These are phyloP conservation scores for Populus pruinosa DNA, from an alignment of 345 rosid species.

Conservation along the genomic window DNA sequence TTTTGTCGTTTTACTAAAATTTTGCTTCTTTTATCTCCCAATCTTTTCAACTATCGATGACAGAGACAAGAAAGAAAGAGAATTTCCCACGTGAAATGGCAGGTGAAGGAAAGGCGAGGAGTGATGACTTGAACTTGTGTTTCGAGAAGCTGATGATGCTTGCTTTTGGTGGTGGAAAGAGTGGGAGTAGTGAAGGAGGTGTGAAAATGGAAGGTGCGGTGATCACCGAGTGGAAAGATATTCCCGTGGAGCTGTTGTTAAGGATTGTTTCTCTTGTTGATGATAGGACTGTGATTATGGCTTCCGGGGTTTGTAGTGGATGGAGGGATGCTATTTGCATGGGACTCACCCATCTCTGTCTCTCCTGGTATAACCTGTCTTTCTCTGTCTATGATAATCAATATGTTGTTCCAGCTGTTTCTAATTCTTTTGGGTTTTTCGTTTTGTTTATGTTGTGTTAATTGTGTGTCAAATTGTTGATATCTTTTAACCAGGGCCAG, in stretches of 20 bases:
- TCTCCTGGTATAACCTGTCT: conserved; percentile 58
- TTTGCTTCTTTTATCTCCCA: background rate
- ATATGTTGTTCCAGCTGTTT: background rate
- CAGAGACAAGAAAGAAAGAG: conserved; percentile 31
- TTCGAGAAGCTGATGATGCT: conserved; percentile 61
- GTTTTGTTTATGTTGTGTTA: background rate
- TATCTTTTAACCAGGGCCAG: background rate
- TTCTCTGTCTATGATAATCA: background rate
- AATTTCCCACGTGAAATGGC: conserved; percentile 22
- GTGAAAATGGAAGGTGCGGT: conserved; percentile 43
- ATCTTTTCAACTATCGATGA: conserved; percentile 15
- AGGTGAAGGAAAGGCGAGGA: conserved; percentile 29
- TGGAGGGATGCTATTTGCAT: conserved; percentile 87
- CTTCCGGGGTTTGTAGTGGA: conserved; percentile 84
- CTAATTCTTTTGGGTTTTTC: background rate
- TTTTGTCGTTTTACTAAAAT: background rate
- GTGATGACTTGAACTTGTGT: conserved; percentile 54
- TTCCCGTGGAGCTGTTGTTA: conserved; percentile 76
- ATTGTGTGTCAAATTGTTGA: background rate
- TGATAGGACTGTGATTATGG: conserved; percentile 69
- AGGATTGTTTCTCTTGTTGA: conserved; percentile 68
- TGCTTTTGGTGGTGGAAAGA: conserved; percentile 16
- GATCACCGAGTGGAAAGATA: conserved; percentile 80
- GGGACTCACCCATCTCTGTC: conserved; percentile 75
- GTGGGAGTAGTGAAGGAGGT: conserved; percentile 16